Percentiles rank a stretch among this genome's conserved stretches.
phyloP scores from a whole-genome alignment of 345 rosid genomes.

The Zanthoxylum bungeanum region DNA sequence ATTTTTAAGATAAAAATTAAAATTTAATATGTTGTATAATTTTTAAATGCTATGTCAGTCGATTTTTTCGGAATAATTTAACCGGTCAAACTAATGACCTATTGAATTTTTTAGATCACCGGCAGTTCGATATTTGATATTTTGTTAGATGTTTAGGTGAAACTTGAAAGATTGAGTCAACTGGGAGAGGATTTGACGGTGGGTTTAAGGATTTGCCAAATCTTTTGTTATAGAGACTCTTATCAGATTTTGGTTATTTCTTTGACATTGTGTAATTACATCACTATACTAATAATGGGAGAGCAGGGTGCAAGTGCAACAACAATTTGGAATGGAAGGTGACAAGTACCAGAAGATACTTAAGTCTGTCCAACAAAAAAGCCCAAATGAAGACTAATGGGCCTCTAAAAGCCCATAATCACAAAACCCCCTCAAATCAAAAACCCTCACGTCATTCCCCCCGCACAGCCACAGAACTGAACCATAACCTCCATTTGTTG shows the following conservation, averaged over 20 bases:
- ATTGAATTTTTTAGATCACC: too few relatives aligned
- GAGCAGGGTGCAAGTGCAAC: too few relatives aligned
- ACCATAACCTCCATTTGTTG: not conserved
- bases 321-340: too few relatives aligned
- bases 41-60: too few relatives aligned
- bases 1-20: too few relatives aligned
- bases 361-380: not conserved
- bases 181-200: not conserved
- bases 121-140: too few relatives aligned
- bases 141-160: not conserved
- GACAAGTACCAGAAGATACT: not conserved
- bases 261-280: not conserved
- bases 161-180: not conserved
- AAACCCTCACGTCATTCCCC: too few relatives aligned
- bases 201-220: not conserved
- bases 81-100: too few relatives aligned
- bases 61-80: too few relatives aligned
- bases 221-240: not conserved
- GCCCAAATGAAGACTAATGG: not conserved
- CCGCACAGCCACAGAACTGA: too few relatives aligned
- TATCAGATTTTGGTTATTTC: not conserved
- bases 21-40: too few relatives aligned
- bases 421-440: conserved; percentile 3
- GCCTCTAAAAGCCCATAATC: not conserved
- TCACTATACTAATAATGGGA: too few relatives aligned